phyloP scores from a whole-genome alignment of 495 filamentous ascomycete species.

The Penicillium bialowiezense region DNA sequence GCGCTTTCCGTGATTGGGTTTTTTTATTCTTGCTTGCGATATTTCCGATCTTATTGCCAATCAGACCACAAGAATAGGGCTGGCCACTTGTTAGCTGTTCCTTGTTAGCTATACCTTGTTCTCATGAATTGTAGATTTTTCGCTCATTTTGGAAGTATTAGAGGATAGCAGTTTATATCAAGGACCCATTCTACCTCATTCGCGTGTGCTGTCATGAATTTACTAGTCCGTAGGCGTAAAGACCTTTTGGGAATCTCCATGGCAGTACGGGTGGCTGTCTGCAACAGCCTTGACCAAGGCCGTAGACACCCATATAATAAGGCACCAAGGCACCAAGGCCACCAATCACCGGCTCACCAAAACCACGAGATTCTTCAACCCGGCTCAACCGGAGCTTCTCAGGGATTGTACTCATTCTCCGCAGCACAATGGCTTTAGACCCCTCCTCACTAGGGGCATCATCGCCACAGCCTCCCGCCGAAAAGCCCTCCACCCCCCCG shows the following conservation, averaged over 20 bases:
- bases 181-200: too few species aligned
- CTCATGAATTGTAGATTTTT: too few species aligned
- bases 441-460: constrained; percentile 11
- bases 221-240: too few species aligned
- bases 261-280: too few species aligned
- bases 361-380: constrained; percentile 8
- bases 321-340: not conserved
- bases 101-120: too few species aligned
- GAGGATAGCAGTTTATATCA: too few species aligned
- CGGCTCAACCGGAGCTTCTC: constrained; percentile 16
- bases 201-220: too few species aligned
- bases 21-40: constrained; percentile 5
- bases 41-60: constrained; percentile 2
- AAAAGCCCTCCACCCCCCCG: constrained; percentile 28
- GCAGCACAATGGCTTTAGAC: constrained; percentile 22
- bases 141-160: too few species aligned
- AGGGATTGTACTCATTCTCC: not conserved
- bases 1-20: not conserved
- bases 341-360: constrained; percentile 6
- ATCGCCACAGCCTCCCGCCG: constrained; percentile 21
- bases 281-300: too few species aligned
- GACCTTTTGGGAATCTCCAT: too few species aligned
- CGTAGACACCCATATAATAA: not conserved
- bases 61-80: not conserved
- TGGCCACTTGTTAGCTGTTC: too few species aligned